phyloP scores from a whole-genome alignment of 805 yeast species.

The Kodamaea restingae region DNA sequence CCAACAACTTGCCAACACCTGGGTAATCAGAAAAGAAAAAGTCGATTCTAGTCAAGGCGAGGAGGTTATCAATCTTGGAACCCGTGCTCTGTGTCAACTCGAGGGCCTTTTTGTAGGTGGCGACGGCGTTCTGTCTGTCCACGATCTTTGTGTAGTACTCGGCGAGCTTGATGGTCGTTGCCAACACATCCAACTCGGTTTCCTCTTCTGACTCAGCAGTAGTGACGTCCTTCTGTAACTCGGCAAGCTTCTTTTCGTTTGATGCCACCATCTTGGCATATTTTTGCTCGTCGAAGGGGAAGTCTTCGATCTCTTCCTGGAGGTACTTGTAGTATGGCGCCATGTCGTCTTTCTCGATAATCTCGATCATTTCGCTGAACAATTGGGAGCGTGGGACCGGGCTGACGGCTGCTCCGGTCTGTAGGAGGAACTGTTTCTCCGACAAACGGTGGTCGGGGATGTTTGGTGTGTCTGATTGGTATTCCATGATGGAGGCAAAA shows the following conservation, averaged over 20 bases:
- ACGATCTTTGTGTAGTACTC: conserved; percentile 85
- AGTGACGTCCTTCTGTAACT: conserved; percentile 50
- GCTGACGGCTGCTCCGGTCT: conserved; percentile 8
- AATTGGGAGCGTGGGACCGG: conserved; percentile 5
- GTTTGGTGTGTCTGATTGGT: conserved; percentile 48
- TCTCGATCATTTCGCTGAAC: conserved; percentile 40
- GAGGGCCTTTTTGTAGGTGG: conserved; percentile 65
- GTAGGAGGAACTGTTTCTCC: conserved; percentile 68
- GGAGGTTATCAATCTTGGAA: conserved; percentile 77
- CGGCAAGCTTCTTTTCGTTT: conserved; percentile 55
- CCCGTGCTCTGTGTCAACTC: conserved; percentile 85
- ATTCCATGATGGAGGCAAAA: conserved; percentile 17
- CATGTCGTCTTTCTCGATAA: conserved; percentile 58
- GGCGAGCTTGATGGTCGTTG: conserved; percentile 74
- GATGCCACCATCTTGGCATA: conserved; percentile 47
- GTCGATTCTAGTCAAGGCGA: conserved; percentile 84
- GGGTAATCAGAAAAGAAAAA: conserved; percentile 78
- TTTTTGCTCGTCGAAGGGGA: conserved; percentile 56
- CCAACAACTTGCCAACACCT: conserved; percentile 67
- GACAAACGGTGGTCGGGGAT: conserved; percentile 82
- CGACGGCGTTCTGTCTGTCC: conserved; percentile 66
- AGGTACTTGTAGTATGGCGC: conserved; percentile 82
- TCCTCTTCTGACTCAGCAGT: conserved; percentile 67
- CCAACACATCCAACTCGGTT: conserved; percentile 79
- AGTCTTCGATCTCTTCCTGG: conserved; percentile 29